Evolutionary conservation across 2,329 filamentous ascomycete species (phyloP).

Genomic region (Monosporascus sp.): DNA sequence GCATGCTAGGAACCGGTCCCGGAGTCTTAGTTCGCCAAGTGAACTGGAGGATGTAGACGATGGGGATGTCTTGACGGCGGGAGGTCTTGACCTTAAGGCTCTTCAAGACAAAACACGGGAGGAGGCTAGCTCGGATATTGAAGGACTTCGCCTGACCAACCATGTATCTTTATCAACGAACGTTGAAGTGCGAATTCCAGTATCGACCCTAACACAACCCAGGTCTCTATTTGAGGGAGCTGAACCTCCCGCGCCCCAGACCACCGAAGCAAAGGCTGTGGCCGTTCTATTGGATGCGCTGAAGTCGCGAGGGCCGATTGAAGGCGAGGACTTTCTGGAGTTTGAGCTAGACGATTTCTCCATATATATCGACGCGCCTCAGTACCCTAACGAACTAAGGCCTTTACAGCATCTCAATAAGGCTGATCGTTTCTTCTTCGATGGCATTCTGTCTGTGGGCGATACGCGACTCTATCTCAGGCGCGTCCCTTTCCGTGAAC

Average conservation of each 20-base stretch:
- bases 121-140: neutral
- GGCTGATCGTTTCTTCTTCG: conserved; percentile 44
- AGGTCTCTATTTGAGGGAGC: conserved; percentile 24
- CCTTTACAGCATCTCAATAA: conserved; percentile 46
- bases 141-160: neutral
- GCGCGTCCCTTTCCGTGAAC: conserved; percentile 47
- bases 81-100: neutral
- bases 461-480: conserved; percentile 44
- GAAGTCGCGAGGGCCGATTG: conserved; percentile 8
- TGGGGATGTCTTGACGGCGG: neutral
- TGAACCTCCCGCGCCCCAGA: conserved; percentile 15
- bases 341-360: conserved; percentile 53
- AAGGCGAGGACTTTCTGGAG: conserved; percentile 34
- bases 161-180: neutral
- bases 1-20: neutral
- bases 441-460: conserved; percentile 52
- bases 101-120: too few species aligned
- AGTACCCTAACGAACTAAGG: conserved; percentile 45
- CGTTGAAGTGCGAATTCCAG: conserved; percentile 14
- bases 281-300: conserved; percentile 20
- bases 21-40: neutral
- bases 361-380: conserved; percentile 42
- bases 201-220: conserved; percentile 18
- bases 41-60: neutral
- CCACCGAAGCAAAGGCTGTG: conserved; percentile 28